A percentile compares a stretch with the other conserved stretches of the same genome.
These are phyloP conservation scores for Croton laevigatus DNA, from an alignment of 441 rosid species.

Conservation along the genomic window DNA sequence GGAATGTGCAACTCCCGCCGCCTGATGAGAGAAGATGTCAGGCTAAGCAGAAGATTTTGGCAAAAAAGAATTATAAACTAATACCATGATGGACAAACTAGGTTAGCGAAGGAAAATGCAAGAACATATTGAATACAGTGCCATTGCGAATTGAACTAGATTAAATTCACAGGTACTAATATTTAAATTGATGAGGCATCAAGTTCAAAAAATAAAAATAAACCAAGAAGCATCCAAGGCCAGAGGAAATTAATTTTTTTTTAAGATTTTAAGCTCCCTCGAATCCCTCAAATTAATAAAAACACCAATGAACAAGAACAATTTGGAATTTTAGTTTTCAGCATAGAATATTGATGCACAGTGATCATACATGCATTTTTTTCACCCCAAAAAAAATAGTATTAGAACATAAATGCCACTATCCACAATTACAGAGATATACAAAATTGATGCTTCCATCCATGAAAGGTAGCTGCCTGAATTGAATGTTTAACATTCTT, in stretches of 20 bases:
- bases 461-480: no score
- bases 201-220: not conserved
- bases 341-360: no score
- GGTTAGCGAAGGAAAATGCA: not conserved
- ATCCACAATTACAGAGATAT: no score
- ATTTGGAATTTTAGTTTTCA: no score
- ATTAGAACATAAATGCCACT: no score
- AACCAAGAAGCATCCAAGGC: not conserved
- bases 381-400: no score
- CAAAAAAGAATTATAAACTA: conserved; percentile 12
- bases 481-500: no score
- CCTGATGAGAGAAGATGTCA: conserved; percentile 54
- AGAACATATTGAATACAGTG: not conserved
- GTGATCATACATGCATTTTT: no score
- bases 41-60: conserved; percentile 18
- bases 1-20: conserved; percentile 80
- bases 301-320: no score
- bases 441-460: no score
- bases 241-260: not conserved
- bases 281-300: not conserved
- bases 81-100: not conserved
- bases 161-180: not conserved
- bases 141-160: not conserved
- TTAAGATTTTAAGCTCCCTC: not conserved
- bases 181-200: not conserved